phyloP scores from a whole-genome alignment of 257 asterid species.

The Nicotiana noctiflora region DNA sequence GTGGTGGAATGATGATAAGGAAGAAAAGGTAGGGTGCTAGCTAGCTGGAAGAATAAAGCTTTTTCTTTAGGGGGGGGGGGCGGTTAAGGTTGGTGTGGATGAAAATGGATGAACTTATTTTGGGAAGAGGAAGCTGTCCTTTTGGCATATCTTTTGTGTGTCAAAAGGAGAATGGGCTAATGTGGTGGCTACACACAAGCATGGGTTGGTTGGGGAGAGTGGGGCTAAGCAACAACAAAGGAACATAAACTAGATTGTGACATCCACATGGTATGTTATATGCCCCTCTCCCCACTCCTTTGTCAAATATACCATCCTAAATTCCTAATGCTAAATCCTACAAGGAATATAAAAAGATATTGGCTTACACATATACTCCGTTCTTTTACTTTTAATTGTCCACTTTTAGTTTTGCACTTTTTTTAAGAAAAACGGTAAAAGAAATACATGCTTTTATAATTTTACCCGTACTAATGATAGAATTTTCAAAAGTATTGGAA shows the following conservation, averaged over 20 bases:
- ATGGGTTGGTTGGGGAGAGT: conserved; percentile 5
- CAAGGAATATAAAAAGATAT: neutral
- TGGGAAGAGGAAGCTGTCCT: conserved; percentile 12
- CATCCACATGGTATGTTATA: conserved; percentile 31
- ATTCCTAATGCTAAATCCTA: neutral
- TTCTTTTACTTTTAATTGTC: no score
- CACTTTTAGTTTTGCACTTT: no score
- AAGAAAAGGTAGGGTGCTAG: neutral
- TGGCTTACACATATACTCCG: no score
- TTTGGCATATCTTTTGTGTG: conserved; percentile 1
- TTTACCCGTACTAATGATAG: no score
- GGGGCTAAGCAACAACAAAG: conserved; percentile 18
- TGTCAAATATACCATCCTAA: neutral
- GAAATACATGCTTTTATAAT: no score
- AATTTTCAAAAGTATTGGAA: no score
- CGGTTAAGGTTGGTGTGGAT: conserved; percentile 15
- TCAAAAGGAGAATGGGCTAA: conserved; percentile 11
- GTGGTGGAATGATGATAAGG: conserved; percentile 3
- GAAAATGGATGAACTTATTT: neutral
- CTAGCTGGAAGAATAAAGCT: conserved; percentile 4
- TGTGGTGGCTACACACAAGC: conserved; percentile 19
- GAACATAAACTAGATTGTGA: conserved; percentile 25
- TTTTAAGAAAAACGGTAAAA: no score
- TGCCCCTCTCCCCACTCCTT: neutral
- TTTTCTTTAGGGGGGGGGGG: neutral